Evolutionary conservation across 2,329 filamentous ascomycete genomes (phyloP).

Genomic region (Eutypa lata): DNA sequence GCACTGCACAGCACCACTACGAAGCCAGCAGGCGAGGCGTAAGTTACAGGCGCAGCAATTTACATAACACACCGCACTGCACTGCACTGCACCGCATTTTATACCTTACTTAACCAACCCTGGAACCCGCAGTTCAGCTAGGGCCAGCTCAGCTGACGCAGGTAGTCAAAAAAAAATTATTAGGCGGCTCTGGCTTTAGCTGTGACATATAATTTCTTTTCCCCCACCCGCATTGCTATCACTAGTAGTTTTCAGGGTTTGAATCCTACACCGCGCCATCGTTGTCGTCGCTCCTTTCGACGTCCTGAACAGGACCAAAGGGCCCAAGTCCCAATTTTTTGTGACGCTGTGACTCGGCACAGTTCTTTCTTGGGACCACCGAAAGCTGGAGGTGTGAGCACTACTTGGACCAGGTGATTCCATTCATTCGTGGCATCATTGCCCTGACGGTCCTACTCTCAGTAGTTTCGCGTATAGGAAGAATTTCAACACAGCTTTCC

Average conservation of each 20-base stretch:
- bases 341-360: background rate
- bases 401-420: background rate
- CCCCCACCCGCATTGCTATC: background rate
- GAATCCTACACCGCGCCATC: background rate
- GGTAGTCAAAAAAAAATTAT: background rate
- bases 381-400: background rate
- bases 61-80: background rate
- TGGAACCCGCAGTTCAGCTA: background rate
- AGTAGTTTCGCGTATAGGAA: background rate
- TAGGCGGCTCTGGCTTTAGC: background rate
- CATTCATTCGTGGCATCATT: background rate
- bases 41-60: background rate
- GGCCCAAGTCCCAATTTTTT: background rate
- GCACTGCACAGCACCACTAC: background rate
- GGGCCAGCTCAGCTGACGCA: background rate
- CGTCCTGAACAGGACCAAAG: background rate
- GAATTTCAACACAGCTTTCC: too few relatives aligned
- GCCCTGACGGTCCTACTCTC: background rate
- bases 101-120: background rate
- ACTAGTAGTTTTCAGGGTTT: background rate
- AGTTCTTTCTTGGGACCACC: background rate
- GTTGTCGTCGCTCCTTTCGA: background rate
- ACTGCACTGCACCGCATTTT: background rate
- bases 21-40: background rate
- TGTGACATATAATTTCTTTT: background rate